Evolutionary conservation across 192 early-diverging fungal genomes (phyloP).

Genomic region (Dissophora ornata): DNA sequence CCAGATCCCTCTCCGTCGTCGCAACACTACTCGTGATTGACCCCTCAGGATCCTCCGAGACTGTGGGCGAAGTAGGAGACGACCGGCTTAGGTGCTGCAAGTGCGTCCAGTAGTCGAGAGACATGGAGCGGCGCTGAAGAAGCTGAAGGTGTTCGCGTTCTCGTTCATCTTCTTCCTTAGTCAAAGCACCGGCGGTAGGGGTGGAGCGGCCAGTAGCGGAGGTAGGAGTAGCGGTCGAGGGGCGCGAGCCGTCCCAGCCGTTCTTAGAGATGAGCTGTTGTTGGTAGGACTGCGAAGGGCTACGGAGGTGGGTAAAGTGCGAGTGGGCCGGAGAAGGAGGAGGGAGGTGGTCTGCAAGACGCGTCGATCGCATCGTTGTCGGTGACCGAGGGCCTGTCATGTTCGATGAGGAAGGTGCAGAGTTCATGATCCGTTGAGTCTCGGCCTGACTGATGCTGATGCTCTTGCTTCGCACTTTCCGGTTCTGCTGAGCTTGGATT

Average conservation of each 20-base stretch:
- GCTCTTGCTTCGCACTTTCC: neutral
- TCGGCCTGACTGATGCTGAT: slow-evolving; percentile 10
- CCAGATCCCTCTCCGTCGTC: neutral
- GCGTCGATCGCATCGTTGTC: neutral
- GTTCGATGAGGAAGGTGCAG: neutral
- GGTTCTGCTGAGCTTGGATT: neutral
- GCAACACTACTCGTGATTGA: too few species aligned
- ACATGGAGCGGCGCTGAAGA: slow-evolving; percentile 15
- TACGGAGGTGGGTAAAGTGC: too few species aligned
- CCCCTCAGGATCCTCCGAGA: neutral
- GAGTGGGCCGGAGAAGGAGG: too few species aligned
- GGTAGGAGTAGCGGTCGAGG: neutral
- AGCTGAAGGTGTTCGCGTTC: neutral
- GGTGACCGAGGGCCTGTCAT: slow-evolving; percentile 12
- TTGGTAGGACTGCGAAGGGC: neutral
- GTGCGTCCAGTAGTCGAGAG: slow-evolving; percentile 22
- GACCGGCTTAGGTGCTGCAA: too few species aligned
- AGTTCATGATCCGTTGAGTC: slow-evolving; percentile 11
- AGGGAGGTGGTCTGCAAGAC: slow-evolving; percentile 21
- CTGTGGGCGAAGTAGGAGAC: neutral
- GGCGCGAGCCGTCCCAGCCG: slow-evolving; percentile 6
- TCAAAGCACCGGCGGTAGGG: neutral
- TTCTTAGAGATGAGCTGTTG: too few species aligned
- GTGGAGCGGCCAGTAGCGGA: neutral
- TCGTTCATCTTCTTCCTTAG: neutral